Base-by-base conservation (phyloP, 805 yeast species). In the Babjeviella inositovora region DNA sequence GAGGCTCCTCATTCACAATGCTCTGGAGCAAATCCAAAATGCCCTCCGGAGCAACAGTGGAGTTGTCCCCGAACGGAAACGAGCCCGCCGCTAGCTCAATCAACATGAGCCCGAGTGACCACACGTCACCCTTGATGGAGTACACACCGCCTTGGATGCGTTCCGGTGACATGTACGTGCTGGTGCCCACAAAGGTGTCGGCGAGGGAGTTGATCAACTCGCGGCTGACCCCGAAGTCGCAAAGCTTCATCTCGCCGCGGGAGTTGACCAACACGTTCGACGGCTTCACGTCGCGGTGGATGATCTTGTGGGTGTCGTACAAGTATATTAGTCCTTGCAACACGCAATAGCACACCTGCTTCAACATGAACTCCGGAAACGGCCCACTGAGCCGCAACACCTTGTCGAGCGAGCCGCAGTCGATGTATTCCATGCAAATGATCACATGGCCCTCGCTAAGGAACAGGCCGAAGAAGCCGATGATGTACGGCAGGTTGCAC, bases 81-180 rank as follows among this genome's bases (percentile, higher is more conserved):
- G 58, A 59, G 0, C 97, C 97, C 3, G 79, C 68, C 1, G 94
- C 87, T 24, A 90, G 54, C 45, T 90, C 97, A 23, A 81, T 69
- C 19, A 90, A 56, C 73, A 85, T 77, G 21, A 90, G 54, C 1
- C 98, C 99, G 33, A 85, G 52, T 1, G 96, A 82, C 99, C 99
- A 90, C 8, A 90, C 87, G 45, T 90, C 99, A 18, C 93, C 87
- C 35, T 85, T 84, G n/a, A 85, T 74, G 6, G 93, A 77, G 48
- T 90, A 90, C 7, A 74, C 73, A 20, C 80, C 81, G 11, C 99
- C 99, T 48, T 84, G 94, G 26, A 90, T 87, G 31, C 99, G 62
- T 39, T 90, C 99, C 1, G 99, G 99, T 2, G 94, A 79, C 92
- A 90, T 90, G 43, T 90, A 90, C 1, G 93, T 82, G 1, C 95